Evolutionary conservation across 495 filamentous ascomycete species (phyloP).

Genomic region (Aeminium ludgeri): DNA sequence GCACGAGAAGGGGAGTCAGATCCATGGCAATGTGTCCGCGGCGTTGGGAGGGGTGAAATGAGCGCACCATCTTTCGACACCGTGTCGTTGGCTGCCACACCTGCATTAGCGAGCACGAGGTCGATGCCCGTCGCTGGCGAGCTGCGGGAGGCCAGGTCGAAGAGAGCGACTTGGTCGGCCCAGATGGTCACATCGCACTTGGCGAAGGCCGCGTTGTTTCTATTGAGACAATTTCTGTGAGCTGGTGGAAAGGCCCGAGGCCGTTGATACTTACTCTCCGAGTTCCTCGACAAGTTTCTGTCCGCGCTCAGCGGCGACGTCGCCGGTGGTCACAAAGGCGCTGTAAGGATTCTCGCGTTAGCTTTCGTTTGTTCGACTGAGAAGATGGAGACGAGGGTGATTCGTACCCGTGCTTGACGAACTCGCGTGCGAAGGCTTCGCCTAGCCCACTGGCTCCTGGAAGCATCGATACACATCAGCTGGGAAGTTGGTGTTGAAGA

Average conservation of each 20-base stretch:
- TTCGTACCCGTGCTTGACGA: constrained; percentile 4
- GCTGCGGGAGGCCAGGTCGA: constrained; percentile 33
- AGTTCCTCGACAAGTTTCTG: constrained; percentile 2
- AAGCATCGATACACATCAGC: too few species aligned
- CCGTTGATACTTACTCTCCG: constrained; percentile 1
- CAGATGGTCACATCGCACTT: constrained; percentile 42
- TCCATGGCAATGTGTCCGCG: too few species aligned
- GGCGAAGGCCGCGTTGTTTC: constrained; percentile 17
- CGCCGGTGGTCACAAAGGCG: constrained; percentile 12
- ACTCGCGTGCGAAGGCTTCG: background rate
- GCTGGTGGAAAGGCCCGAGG: background rate
- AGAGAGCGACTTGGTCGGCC: constrained; percentile 43
- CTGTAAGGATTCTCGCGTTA: background rate
- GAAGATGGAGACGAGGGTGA: background rate
- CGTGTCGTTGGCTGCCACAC: background rate
- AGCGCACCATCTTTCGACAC: constrained; percentile 22
- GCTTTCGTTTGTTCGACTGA: background rate
- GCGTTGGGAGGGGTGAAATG: constrained; percentile 20
- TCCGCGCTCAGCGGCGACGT: constrained; percentile 5
- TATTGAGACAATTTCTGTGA: background rate
- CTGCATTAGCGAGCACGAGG: constrained; percentile 20
- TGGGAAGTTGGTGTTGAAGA: too few species aligned
- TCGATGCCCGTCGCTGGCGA: constrained; percentile 42
- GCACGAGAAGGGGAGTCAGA: background rate
- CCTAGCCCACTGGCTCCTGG: constrained; percentile 6